phyloP scores from a whole-genome alignment of 805 yeast species.

The Candida ficus region DNA sequence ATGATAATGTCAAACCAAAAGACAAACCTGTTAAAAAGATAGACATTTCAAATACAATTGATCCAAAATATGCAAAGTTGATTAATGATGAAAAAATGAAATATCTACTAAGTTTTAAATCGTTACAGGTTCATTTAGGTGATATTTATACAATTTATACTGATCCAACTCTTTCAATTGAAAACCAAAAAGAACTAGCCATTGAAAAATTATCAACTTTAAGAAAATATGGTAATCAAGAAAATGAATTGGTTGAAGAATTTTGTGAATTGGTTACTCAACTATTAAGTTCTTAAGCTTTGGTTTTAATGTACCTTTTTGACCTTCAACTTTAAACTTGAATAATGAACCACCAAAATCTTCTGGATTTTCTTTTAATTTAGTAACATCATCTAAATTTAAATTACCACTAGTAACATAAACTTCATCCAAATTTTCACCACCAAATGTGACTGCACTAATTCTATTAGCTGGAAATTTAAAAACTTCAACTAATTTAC shows the following conservation, averaged over 20 bases:
- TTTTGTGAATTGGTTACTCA: constrained; percentile 36
- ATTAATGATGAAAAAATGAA: constrained; percentile 39
- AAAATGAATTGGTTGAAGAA: constrained; percentile 66
- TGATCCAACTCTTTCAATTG: constrained; percentile 45
- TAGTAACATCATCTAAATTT: constrained; percentile 36
- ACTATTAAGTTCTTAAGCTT: constrained; percentile 14
- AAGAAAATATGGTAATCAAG: constrained; percentile 59
- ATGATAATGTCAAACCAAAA: constrained; percentile 12
- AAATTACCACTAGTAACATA: constrained; percentile 65
- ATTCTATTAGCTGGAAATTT: constrained; percentile 54
- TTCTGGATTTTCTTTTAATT: constrained; percentile 28
- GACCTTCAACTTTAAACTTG: constrained; percentile 34
- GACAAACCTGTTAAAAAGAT: neutral
- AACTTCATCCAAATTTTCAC: constrained; percentile 41
- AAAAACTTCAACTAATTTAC: constrained; percentile 46
- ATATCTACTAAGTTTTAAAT: constrained; percentile 42
- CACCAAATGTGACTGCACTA: constrained; percentile 55
- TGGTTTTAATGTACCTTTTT: constrained; percentile 29
- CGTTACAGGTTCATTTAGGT: constrained; percentile 52
- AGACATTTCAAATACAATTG: constrained; percentile 7
- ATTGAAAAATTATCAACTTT: constrained; percentile 55
- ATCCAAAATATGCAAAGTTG: constrained; percentile 26
- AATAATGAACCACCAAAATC: constrained; percentile 62
- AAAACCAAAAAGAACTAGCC: constrained; percentile 54
- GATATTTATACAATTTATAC: constrained; percentile 44